Conservation (phyloP, 139 green algal species). For the Penium margaritaceum region DNA sequence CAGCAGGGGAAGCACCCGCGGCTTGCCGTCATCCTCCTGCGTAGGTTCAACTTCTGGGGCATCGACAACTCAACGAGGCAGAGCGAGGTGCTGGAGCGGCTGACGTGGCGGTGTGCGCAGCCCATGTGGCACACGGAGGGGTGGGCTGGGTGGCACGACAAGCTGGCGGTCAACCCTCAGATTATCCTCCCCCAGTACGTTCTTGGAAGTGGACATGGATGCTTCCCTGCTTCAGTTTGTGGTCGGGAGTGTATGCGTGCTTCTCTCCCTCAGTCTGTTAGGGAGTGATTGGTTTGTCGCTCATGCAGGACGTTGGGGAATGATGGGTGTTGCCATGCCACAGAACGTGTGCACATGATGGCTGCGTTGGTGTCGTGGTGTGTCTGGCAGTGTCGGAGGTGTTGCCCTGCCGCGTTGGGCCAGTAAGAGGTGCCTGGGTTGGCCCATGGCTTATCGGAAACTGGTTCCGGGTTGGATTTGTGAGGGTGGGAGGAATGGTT, state of each 20-base stretch:
- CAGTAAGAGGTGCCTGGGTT: too few relatives aligned
- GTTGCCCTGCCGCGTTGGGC: too few relatives aligned
- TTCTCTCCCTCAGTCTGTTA: too few relatives aligned
- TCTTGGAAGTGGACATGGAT: background rate
- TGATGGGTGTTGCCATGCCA: background rate
- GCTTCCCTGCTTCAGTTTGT: too few relatives aligned
- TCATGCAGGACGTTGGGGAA: too few relatives aligned
- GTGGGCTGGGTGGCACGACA: background rate
- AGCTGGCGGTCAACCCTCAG: background rate
- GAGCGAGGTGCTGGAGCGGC: background rate
- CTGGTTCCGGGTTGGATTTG: too few relatives aligned
- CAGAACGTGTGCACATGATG: background rate
- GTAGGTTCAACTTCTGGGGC: slow-evolving; percentile 6
- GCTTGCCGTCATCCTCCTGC: background rate
- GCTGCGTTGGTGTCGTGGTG: too few relatives aligned
- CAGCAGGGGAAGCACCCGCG: background rate
- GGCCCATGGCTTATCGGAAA: too few relatives aligned
- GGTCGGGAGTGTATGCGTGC: too few relatives aligned
- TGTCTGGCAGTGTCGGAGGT: too few relatives aligned
- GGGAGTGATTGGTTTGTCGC: too few relatives aligned
- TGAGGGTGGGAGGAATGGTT: too few relatives aligned
- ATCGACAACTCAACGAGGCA: background rate
- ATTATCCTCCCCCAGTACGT: background rate
- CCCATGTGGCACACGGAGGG: background rate
- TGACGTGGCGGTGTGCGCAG: background rate